These are phyloP conservation scores for Hemerocallis citrina DNA, from an alignment of 106 monocot genomes.

Conservation along the genomic window DNA sequence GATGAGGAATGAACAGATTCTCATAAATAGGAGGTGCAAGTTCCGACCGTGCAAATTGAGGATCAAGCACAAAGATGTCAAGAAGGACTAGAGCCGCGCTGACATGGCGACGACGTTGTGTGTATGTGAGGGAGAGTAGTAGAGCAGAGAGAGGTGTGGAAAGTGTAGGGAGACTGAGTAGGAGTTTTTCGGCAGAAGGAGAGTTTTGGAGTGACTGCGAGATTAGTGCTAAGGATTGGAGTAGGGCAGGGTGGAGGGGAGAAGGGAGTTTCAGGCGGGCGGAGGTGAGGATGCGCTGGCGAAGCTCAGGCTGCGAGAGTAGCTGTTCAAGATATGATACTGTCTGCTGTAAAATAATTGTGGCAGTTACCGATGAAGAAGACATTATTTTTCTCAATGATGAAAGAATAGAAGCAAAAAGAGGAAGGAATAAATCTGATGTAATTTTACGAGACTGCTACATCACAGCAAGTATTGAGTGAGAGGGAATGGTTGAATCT, in stretches of 20 bases:
- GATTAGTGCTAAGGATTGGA: conserved; percentile 21
- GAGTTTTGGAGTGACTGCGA: conserved; percentile 15
- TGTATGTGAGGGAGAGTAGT: conserved; percentile 27
- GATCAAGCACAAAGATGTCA: conserved; percentile 39
- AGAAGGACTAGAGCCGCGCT: conserved; percentile 33
- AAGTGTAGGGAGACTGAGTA: background rate
- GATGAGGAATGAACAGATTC: conserved; percentile 39
- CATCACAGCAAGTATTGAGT: too few relatives aligned
- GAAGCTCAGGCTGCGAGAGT: conserved; percentile 21
- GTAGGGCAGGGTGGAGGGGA: conserved; percentile 11
- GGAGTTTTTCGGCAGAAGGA: background rate
- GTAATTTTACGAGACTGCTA: too few relatives aligned
- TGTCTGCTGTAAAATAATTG: conserved; percentile 12
- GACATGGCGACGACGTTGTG: conserved; percentile 15
- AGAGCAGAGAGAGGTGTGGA: conserved; percentile 25
- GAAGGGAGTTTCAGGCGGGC: conserved; percentile 13
- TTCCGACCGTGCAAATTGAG: conserved; percentile 28
- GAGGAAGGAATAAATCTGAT: too few relatives aligned
- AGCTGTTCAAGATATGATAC: conserved; percentile 23
- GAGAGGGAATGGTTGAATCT: too few relatives aligned
- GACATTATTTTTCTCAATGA: too few relatives aligned
- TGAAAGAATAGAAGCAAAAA: too few relatives aligned
- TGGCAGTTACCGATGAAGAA: background rate
- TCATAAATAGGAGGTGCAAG: conserved; percentile 38
- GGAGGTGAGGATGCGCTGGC: conserved; percentile 18